A percentile compares a stretch with the other conserved stretches of the same genome.
phyloP scores from a whole-genome alignment of 148 eudicot species.

The Amaranthus palmeri region DNA sequence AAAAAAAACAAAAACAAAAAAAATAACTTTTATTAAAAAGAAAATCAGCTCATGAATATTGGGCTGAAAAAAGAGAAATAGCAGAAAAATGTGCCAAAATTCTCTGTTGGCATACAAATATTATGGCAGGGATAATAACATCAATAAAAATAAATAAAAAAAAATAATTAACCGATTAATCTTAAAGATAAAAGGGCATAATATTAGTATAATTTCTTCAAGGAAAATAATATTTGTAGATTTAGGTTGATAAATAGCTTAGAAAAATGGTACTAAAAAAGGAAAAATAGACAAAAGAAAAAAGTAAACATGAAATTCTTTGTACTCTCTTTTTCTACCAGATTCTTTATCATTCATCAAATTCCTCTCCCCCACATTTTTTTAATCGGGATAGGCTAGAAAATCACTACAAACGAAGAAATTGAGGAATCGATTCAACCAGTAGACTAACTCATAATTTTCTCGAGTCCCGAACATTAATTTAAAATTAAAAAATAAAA shows the following conservation, averaged over 20 bases:
- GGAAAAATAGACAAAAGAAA: background rate
- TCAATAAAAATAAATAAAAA: background rate
- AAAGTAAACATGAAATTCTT: background rate
- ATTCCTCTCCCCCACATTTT: too few relatives aligned
- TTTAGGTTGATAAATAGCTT: background rate
- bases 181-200: background rate
- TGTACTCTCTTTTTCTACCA: background rate
- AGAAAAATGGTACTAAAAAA: background rate
- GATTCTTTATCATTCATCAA: too few relatives aligned
- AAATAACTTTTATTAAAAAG: background rate
- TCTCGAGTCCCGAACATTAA: too few relatives aligned
- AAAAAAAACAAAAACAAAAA: background rate
- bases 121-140: background rate
- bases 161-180: background rate
- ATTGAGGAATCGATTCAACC: too few relatives aligned
- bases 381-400: too few relatives aligned
- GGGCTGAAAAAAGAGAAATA: background rate
- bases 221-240: background rate
- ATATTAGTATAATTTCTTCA: constrained; percentile 5
- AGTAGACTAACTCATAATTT: too few relatives aligned
- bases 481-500: too few relatives aligned
- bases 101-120: background rate
- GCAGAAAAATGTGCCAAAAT: background rate
- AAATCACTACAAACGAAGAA: too few relatives aligned
- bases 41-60: background rate